Evolutionary conservation across 805 yeast genomes (phyloP).

Genomic region (Candida succiphila): DNA sequence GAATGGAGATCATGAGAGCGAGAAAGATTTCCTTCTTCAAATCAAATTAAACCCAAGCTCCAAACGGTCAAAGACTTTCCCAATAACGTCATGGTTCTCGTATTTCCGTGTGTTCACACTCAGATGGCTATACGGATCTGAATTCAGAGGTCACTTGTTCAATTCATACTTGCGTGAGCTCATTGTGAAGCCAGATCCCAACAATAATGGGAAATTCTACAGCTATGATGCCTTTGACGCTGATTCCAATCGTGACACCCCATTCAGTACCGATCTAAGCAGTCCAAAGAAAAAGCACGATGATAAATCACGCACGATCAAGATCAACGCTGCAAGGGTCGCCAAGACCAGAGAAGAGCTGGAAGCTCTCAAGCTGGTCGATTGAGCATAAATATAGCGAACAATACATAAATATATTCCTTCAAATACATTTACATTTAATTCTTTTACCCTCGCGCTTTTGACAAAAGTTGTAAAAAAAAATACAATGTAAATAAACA

Average conservation of each 20-base stretch:
- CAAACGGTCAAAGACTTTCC: conserved; percentile 33
- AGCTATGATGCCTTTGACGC: conserved; percentile 5
- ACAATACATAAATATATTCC: too few relatives aligned
- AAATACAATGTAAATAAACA: too few relatives aligned
- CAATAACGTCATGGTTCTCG: conserved; percentile 41
- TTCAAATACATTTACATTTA: too few relatives aligned
- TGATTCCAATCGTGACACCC: conserved; percentile 1
- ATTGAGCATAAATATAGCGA: too few relatives aligned
- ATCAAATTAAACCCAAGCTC: too few relatives aligned
- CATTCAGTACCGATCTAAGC: conserved; percentile 7
- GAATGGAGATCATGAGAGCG: conserved; percentile 6
- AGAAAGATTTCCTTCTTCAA: too few relatives aligned
- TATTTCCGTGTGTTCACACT: conserved; percentile 37
- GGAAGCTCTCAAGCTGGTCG: too few relatives aligned
- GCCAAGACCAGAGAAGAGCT: conserved; percentile 12
- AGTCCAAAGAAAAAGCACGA: conserved; percentile 8
- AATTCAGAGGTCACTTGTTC: conserved; percentile 38
- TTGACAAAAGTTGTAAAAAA: too few relatives aligned
- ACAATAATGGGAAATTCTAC: conserved; percentile 3
- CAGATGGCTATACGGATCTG: conserved; percentile 42
- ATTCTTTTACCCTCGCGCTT: too few relatives aligned
- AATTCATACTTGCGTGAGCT: conserved; percentile 21
- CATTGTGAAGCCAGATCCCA: conserved; percentile 8
- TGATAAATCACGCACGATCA: conserved; percentile 15
- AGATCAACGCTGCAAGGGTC: conserved; percentile 16